These are phyloP conservation scores for Aspergillus japonicus DNA, from an alignment of 2,329 filamentous ascomycete species.

Conservation along the genomic window DNA sequence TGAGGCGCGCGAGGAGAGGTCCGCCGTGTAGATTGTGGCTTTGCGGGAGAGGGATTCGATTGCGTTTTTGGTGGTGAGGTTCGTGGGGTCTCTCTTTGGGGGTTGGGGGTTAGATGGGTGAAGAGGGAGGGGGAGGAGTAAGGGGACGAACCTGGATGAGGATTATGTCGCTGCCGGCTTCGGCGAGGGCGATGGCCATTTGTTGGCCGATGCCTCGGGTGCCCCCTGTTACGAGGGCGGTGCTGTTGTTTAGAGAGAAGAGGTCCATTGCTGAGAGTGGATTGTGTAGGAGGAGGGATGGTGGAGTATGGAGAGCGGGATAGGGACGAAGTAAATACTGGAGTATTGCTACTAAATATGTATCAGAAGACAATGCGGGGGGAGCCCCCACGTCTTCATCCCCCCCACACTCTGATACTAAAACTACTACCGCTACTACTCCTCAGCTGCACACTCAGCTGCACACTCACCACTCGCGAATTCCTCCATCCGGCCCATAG, in stretches of 20 bases:
- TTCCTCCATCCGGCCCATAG: conserved; percentile 63
- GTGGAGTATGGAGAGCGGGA: not conserved
- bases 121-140: not conserved
- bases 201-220: conserved; percentile 38
- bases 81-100: conserved; percentile 18
- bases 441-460: not conserved
- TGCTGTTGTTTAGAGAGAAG: conserved; percentile 27
- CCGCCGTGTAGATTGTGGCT: conserved; percentile 36
- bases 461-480: conserved; percentile 62
- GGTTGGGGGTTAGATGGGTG: too few species aligned
- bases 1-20: conserved; percentile 33
- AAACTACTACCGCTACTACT: too few species aligned
- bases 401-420: not conserved
- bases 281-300: too few species aligned
- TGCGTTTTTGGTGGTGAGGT: conserved; percentile 18
- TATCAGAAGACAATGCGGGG: too few species aligned
- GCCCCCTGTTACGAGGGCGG: conserved; percentile 38
- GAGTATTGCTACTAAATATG: not conserved
- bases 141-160: conserved; percentile 20
- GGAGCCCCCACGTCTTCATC: not conserved
- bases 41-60: conserved; percentile 34
- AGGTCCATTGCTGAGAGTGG: conserved; percentile 16
- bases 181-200: conserved; percentile 23
- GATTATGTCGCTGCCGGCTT: conserved; percentile 7
- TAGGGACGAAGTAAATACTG: not conserved